A percentile compares a stretch with the other conserved stretches of the same genome.
Conservation (phyloP, 2,329 filamentous ascomycete genomes). For the Aureobasidium zeae region DNA sequence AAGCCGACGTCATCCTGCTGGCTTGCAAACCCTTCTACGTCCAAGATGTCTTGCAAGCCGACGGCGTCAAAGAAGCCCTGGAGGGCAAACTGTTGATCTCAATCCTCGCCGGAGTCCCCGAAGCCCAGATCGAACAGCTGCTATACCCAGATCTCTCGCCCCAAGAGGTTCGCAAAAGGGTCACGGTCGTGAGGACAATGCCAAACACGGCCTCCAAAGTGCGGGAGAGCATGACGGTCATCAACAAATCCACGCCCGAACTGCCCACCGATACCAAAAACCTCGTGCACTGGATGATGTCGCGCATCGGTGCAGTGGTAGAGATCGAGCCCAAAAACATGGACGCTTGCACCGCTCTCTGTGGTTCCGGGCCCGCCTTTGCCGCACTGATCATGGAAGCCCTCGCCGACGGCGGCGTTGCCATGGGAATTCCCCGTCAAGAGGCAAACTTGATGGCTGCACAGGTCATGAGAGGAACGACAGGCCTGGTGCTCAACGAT, state of each 20-base stretch:
- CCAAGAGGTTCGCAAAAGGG: slow-evolving; percentile 38
- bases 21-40: slow-evolving; percentile 75
- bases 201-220: slow-evolving; percentile 76
- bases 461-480: slow-evolving; percentile 67
- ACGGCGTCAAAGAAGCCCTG: slow-evolving; percentile 63
- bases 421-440: slow-evolving; percentile 64
- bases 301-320: slow-evolving; percentile 60
- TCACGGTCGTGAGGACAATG: slow-evolving; percentile 66
- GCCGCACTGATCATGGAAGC: slow-evolving; percentile 68
- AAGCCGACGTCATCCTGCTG: slow-evolving; percentile 65
- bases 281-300: slow-evolving; percentile 69
- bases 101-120: slow-evolving; percentile 69
- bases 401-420: slow-evolving; percentile 66
- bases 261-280: slow-evolving; percentile 44
- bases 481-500: slow-evolving; percentile 56
- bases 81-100: slow-evolving; percentile 72
- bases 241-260: slow-evolving; percentile 53
- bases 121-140: slow-evolving; percentile 55
- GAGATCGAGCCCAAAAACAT: slow-evolving; percentile 58
- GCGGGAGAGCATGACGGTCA: slow-evolving; percentile 70
- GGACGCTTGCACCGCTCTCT: slow-evolving; percentile 65
- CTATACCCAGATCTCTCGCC: slow-evolving; percentile 48
- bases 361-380: slow-evolving; percentile 66
- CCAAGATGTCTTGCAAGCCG: slow-evolving; percentile 54
- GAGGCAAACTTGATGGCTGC: slow-evolving; percentile 71